Evolutionary conservation across 257 asterid genomes (phyloP).

Genomic region (Catharanthus roseus): DNA sequence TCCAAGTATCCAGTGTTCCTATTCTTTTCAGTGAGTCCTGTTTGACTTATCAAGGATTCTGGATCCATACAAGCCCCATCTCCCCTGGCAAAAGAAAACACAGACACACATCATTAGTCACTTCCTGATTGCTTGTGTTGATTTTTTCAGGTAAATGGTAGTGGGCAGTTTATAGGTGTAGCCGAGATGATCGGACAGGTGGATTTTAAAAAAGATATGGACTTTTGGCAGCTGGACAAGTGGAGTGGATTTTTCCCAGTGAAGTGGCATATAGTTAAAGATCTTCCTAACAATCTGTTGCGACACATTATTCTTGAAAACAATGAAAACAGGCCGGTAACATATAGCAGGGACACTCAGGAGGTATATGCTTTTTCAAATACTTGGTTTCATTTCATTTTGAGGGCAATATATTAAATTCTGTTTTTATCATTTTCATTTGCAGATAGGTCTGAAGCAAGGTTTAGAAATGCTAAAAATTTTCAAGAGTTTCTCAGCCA

Average conservation of each 20-base stretch:
- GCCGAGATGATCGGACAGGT: constrained; percentile 84
- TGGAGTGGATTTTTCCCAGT: constrained; percentile 84
- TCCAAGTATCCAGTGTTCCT: constrained; percentile 59
- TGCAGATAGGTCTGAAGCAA: constrained; percentile 60
- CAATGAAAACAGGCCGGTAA: constrained; percentile 64
- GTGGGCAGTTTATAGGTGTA: constrained; percentile 87
- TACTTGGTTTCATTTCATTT: not conserved
- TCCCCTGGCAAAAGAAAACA: too few relatives aligned
- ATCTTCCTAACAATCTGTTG: constrained; percentile 52
- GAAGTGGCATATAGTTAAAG: constrained; percentile 88
- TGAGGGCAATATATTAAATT: not conserved
- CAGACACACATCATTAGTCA: too few relatives aligned
- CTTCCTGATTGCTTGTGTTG: not conserved
- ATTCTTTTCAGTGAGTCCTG: constrained; percentile 59
- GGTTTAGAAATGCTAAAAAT: constrained; percentile 76
- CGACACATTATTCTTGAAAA: constrained; percentile 68
- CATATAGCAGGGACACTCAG: constrained; percentile 78
- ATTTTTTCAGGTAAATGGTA: constrained; percentile 59
- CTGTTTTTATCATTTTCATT: not conserved
- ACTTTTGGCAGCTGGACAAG: constrained; percentile 88
- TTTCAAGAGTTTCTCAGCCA: constrained; percentile 54
- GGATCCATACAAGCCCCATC: too few relatives aligned
- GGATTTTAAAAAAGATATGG: constrained; percentile 71
- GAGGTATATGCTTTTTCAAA: constrained; percentile 42
- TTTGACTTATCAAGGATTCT: not conserved